These are phyloP conservation scores for Edaphochlamys debaryana DNA, from an alignment of 139 green algal genomes.

Conservation along the genomic window DNA sequence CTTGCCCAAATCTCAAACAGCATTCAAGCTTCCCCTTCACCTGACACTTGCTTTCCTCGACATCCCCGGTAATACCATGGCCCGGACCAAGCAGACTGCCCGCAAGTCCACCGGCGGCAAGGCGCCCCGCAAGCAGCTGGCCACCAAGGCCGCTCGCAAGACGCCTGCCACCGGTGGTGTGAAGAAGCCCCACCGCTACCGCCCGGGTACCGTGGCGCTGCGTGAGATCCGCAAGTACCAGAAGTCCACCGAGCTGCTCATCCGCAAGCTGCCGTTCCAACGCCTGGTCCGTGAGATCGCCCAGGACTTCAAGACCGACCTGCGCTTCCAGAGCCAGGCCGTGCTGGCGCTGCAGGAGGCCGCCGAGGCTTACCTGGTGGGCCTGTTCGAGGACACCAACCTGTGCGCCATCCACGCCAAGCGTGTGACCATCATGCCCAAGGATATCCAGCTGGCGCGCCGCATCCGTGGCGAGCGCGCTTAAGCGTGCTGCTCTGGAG, in stretches of 20 bases:
- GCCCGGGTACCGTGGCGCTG: slow-evolving; percentile 88
- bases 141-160: slow-evolving; percentile 90
- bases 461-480: slow-evolving; percentile 65
- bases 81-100: slow-evolving; percentile 89
- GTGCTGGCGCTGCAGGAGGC: slow-evolving; percentile 95
- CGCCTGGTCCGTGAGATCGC: slow-evolving; percentile 97
- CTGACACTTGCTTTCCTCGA: too few species aligned
- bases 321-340: slow-evolving; percentile 95
- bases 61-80: too few species aligned
- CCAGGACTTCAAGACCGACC: slow-evolving; percentile 99
- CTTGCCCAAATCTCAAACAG: too few species aligned
- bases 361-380: slow-evolving; percentile 94
- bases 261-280: slow-evolving; percentile 97
- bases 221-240: slow-evolving; percentile 94
- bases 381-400: slow-evolving; percentile 95
- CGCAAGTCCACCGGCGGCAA: slow-evolving; percentile 89
- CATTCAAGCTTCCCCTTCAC: too few species aligned
- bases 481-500: too few species aligned
- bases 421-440: slow-evolving; percentile 79
- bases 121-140: slow-evolving; percentile 94
- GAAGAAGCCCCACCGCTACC: slow-evolving; percentile 90
- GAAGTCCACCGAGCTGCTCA: slow-evolving; percentile 93
- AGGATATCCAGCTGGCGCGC: slow-evolving; percentile 71
- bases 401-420: slow-evolving; percentile 96
- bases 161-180: slow-evolving; percentile 70